These are phyloP conservation scores for Platanthera zijinensis DNA, from an alignment of 106 monocot species.

Conservation along the genomic window DNA sequence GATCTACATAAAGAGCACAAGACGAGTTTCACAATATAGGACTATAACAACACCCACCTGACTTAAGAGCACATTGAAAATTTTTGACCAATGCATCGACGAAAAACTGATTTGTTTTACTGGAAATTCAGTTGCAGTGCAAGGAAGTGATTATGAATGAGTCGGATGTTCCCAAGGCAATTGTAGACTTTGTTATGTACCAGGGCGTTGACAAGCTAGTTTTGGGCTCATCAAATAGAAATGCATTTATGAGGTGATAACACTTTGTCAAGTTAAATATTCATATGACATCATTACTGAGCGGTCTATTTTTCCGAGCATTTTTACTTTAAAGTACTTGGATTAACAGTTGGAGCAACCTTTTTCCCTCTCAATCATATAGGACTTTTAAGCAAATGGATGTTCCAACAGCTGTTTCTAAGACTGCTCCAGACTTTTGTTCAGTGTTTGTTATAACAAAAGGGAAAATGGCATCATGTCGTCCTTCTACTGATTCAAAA, in stretches of 20 bases:
- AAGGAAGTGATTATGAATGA: constrained; percentile 56
- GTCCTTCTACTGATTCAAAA: constrained; percentile 30
- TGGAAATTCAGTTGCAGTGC: constrained; percentile 44
- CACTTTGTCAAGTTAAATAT: neutral
- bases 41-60: too few species aligned
- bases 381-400: constrained; percentile 43
- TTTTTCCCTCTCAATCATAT: constrained; percentile 5
- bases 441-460: constrained; percentile 57
- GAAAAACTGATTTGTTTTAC: neutral
- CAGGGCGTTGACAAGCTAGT: constrained; percentile 43
- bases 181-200: constrained; percentile 37
- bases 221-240: constrained; percentile 41
- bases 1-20: too few species aligned
- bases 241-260: constrained; percentile 30
- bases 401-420: constrained; percentile 46
- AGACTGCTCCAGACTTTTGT: constrained; percentile 44
- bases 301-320: neutral
- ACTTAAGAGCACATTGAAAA: too few species aligned
- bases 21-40: too few species aligned
- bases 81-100: neutral
- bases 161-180: constrained; percentile 36
- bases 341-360: neutral
- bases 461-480: constrained; percentile 46
- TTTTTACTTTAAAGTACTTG: neutral
- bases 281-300: neutral